These are phyloP conservation scores for Epicoccum sorghinum DNA, from an alignment of 2,329 filamentous ascomycete genomes.

Conservation along the genomic window DNA sequence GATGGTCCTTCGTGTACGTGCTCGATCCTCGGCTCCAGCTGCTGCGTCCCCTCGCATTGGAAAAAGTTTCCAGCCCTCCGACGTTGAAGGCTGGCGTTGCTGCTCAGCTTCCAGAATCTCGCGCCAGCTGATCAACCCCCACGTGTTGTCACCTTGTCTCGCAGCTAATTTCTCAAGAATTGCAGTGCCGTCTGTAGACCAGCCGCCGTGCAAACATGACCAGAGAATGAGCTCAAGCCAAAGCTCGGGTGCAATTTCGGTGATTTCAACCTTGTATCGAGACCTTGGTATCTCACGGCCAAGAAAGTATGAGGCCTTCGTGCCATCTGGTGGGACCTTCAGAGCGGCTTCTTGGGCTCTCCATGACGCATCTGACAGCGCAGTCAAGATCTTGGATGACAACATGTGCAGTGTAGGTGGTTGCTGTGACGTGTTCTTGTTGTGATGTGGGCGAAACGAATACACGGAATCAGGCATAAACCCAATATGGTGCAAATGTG, in stretches of 20 bases:
- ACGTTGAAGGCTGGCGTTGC: conserved; percentile 21
- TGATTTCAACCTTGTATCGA: conserved; percentile 49
- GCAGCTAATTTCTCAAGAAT: conserved; percentile 45
- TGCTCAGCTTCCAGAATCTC: conserved; percentile 46
- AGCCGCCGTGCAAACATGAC: conserved; percentile 57
- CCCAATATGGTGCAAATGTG: conserved; percentile 54
- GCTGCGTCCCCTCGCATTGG: conserved; percentile 22
- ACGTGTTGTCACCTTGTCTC: conserved; percentile 29
- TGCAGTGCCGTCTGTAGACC: conserved; percentile 51
- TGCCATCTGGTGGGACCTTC: conserved; percentile 32
- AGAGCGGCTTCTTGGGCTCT: conserved; percentile 51
- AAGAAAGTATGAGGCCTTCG: conserved; percentile 48
- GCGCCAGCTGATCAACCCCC: conserved; percentile 50
- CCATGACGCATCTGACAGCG: conserved; percentile 59
- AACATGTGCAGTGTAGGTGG: conserved; percentile 56
- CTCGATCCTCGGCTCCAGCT: conserved; percentile 32
- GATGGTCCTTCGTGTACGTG: conserved; percentile 55
- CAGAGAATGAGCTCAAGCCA: conserved; percentile 61
- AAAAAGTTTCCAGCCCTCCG: conserved; percentile 35
- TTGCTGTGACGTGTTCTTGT: conserved; percentile 50
- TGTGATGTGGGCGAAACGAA: conserved; percentile 43
- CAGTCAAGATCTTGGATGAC: conserved; percentile 56
- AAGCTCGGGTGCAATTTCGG: conserved; percentile 52
- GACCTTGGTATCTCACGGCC: conserved; percentile 53
- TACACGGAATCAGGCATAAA: conserved; percentile 56